phyloP scores from a whole-genome alignment of 176 grass and related monocot species.

The Musa beccarii region DNA sequence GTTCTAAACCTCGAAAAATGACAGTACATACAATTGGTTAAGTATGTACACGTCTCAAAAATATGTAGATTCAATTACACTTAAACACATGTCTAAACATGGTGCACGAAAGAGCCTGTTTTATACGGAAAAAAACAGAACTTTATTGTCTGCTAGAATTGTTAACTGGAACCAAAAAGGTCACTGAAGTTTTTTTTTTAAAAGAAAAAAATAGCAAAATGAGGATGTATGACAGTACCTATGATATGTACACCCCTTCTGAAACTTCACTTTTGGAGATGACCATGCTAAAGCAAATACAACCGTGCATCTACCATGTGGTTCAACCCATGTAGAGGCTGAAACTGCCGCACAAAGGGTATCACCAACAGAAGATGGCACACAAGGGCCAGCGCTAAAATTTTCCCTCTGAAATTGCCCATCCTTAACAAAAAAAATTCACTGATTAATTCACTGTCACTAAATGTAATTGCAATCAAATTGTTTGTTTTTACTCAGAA shows the following conservation, averaged over 20 bases:
- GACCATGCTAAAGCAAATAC: slow-evolving; percentile 81
- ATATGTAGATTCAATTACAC: too few species aligned
- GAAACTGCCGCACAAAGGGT: slow-evolving; percentile 79
- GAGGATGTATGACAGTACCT: slow-evolving; percentile 36
- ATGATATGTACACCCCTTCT: slow-evolving; percentile 66
- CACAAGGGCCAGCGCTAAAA: slow-evolving; percentile 50
- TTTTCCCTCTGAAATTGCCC: slow-evolving; percentile 77
- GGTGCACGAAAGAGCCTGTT: too few species aligned
- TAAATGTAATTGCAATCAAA: neutral
- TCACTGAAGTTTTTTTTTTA: too few species aligned
- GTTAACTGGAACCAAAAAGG: neutral
- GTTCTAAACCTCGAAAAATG: neutral
- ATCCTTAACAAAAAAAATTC: slow-evolving; percentile 18
- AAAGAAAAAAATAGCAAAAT: neutral
- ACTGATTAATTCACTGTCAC: too few species aligned
- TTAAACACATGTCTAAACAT: too few species aligned
- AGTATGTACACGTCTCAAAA: neutral
- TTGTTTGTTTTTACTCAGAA: slow-evolving; percentile 8
- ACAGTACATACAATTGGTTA: neutral
- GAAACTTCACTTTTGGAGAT: slow-evolving; percentile 81
- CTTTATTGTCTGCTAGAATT: too few species aligned
- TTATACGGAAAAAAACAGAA: too few species aligned
- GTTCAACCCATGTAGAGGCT: slow-evolving; percentile 87
- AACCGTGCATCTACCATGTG: slow-evolving; percentile 69
- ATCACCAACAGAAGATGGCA: slow-evolving; percentile 58